Conservation (phyloP, 352 stramenopile species). For the Lagenidium sp. region DNA sequence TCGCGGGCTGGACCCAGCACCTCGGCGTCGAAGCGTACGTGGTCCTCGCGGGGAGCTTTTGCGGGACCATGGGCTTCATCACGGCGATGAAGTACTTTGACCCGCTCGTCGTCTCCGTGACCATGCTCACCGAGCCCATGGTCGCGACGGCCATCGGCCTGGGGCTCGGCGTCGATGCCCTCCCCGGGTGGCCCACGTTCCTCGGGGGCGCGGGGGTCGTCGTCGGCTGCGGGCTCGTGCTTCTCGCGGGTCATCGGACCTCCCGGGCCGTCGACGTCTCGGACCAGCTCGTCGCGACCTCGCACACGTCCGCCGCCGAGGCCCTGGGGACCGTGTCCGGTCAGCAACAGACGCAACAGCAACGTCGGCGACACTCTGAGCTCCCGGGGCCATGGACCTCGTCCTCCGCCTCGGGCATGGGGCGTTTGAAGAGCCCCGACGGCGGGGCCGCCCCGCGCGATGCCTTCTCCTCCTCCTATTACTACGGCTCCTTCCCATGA, state of each 20-base stretch:
- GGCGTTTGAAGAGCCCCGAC: no score
- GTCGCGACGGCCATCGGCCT: conserved; percentile 38
- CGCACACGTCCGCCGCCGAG: no score
- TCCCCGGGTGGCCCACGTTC: conserved; percentile 28
- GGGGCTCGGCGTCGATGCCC: conserved; percentile 21
- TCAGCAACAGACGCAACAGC: no score
- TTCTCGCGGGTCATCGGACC: conserved; percentile 24
- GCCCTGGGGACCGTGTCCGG: no score
- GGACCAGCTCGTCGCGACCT: conserved; percentile 16
- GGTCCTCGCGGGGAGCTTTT: conserved; percentile 30
- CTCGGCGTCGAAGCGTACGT: conserved; percentile 35
- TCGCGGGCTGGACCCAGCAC: conserved; percentile 41
- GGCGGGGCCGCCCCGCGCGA: no score
- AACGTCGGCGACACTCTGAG: not conserved
- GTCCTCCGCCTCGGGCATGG: no score
- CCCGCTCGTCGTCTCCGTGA: conserved; percentile 44
- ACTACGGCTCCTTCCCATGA: not conserved
- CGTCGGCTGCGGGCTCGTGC: conserved; percentile 29
- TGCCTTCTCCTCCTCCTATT: no score
- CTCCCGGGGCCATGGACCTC: no score
- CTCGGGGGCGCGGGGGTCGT: conserved; percentile 28
- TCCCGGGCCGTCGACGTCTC: conserved; percentile 29
- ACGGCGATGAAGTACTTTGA: conserved; percentile 49
- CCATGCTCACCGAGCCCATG: conserved; percentile 41
- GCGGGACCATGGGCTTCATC: conserved; percentile 51